phyloP scores from a whole-genome alignment of 768 basidiomycete species.

The Daedalea quercina region DNA sequence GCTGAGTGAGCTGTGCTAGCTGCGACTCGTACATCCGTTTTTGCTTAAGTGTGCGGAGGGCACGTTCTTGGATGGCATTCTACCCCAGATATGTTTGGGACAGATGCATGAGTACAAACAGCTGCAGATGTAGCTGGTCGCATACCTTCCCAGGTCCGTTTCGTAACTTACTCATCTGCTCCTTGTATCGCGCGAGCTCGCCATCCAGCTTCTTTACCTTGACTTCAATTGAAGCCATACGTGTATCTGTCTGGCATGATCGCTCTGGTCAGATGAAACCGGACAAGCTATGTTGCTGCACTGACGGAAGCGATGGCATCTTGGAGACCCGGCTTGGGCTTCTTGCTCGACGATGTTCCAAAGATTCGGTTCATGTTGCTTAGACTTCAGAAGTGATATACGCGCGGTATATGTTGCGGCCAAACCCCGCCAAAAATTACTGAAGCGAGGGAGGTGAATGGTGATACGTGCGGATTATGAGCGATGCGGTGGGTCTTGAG shows the following conservation, averaged over 20 bases:
- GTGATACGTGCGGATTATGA: too few species aligned
- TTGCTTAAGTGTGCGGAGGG: constrained; percentile 87
- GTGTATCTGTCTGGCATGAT: constrained; percentile 67
- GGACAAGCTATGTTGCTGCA: constrained; percentile 5
- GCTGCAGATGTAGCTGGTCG: not conserved
- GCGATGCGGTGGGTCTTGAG: too few species aligned
- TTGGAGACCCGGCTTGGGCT: constrained; percentile 78
- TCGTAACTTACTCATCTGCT: constrained; percentile 91
- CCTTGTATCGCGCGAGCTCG: constrained; percentile 86
- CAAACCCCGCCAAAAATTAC: too few species aligned
- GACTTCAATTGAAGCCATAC: constrained; percentile 87
- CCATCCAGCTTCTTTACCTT: constrained; percentile 96
- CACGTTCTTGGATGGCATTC: constrained; percentile 93
- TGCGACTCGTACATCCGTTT: constrained; percentile 95
- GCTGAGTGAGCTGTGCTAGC: constrained; percentile 84
- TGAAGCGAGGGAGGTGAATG: too few species aligned
- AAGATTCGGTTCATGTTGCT: constrained; percentile 77
- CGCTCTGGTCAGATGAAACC: not conserved
- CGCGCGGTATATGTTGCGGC: not conserved
- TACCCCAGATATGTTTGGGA: constrained; percentile 24
- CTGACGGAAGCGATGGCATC: constrained; percentile 90
- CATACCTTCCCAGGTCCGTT: constrained; percentile 92
- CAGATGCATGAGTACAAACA: not conserved
- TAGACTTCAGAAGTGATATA: not conserved
- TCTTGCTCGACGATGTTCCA: constrained; percentile 65